Conservation (phyloP, 2,329 filamentous ascomycete genomes). For the Fusarium compactum region DNA sequence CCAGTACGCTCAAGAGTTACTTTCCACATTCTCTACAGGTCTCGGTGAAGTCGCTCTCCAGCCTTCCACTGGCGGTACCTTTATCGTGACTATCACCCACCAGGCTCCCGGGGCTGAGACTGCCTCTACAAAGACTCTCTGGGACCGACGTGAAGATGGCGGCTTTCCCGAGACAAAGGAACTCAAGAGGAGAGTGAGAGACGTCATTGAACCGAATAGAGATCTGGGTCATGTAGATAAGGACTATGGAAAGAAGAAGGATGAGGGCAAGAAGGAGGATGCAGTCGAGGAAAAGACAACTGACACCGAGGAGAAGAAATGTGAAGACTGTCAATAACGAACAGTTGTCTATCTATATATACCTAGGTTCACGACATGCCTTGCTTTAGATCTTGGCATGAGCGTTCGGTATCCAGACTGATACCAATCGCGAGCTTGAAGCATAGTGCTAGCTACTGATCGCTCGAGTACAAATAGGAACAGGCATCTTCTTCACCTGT, state of each 20-base stretch:
- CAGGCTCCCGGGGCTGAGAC: constrained; percentile 48
- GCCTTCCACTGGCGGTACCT: constrained; percentile 86
- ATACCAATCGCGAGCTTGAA: background rate
- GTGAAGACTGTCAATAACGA: constrained; percentile 47
- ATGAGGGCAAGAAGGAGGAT: constrained; percentile 15
- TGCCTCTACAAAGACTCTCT: constrained; percentile 68
- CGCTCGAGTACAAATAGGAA: background rate
- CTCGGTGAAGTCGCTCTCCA: constrained; percentile 91
- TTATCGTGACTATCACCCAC: constrained; percentile 74
- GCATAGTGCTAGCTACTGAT: background rate
- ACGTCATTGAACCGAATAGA: constrained; percentile 81
- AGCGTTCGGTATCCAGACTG: background rate
- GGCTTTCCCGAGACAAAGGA: constrained; percentile 96
- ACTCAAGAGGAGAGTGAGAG: constrained; percentile 84
- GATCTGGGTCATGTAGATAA: constrained; percentile 86
- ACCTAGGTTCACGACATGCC: background rate
- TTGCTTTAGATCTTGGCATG: background rate
- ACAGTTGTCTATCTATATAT: background rate
- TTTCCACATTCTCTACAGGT: constrained; percentile 87
- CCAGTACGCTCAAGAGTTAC: constrained; percentile 92
- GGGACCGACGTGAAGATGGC: constrained; percentile 88
- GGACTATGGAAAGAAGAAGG: constrained; percentile 49
- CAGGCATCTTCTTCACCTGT: background rate
- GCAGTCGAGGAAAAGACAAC: constrained; percentile 6
- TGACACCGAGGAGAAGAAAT: constrained; percentile 33